Conservation (phyloP, 2,329 filamentous ascomycete species). For the Fusarium citri region DNA sequence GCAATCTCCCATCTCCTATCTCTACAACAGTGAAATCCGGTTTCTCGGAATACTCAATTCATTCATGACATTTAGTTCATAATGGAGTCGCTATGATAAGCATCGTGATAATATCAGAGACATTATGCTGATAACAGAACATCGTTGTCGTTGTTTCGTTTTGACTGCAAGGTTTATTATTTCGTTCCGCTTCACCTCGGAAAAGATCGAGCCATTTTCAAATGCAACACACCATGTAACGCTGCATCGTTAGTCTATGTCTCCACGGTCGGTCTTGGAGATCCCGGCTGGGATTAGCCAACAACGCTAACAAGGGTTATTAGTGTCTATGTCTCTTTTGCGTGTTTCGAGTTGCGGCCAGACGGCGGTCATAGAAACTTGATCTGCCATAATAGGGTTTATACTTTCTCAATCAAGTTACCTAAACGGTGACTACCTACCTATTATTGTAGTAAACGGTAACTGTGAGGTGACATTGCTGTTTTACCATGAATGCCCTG, state of each 20-base stretch:
- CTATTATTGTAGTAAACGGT: conserved; percentile 8
- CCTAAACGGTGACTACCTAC: conserved; percentile 12
- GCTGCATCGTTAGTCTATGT: conserved; percentile 23
- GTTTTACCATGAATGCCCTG: background rate
- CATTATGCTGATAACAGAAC: conserved; percentile 6
- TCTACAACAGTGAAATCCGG: background rate
- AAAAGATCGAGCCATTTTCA: conserved; percentile 14
- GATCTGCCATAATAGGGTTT: conserved; percentile 17
- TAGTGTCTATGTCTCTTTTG: conserved; percentile 28
- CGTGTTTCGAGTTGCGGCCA: conserved; percentile 46
- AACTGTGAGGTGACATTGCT: conserved; percentile 29
- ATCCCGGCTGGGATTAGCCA: conserved; percentile 1
- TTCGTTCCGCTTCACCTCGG: conserved; percentile 5
- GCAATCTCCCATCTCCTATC: background rate
- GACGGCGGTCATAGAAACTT: conserved; percentile 21
- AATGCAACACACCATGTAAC: conserved; percentile 19
- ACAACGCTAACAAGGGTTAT: conserved; percentile 2
- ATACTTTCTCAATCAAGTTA: conserved; percentile 6
- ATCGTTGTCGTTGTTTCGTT: conserved; percentile 20
- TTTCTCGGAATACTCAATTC: background rate
- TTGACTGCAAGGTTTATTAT: conserved; percentile 3
- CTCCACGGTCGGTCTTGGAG: background rate
- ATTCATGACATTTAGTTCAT: background rate
- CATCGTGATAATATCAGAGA: background rate
- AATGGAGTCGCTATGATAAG: background rate